Evolutionary conservation across 805 yeast genomes (phyloP).

Genomic region (Wickerhamomyces xylosicus): DNA sequence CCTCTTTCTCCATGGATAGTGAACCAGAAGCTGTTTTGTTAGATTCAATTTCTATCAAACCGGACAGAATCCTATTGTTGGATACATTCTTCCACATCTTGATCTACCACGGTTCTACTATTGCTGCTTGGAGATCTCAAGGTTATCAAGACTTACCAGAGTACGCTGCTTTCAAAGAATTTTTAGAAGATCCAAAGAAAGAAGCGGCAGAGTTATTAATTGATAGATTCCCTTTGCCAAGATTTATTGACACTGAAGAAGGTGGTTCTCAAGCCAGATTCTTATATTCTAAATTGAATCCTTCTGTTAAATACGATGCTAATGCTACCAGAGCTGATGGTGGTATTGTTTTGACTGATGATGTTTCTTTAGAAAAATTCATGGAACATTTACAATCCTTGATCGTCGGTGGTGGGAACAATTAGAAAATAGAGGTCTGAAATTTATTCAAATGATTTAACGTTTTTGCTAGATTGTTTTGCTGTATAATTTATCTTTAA

Average conservation of each 20-base stretch:
- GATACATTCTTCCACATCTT: conserved; percentile 65
- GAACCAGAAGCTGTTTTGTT: conserved; percentile 63
- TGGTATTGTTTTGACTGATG: conserved; percentile 91
- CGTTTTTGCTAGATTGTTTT: no score
- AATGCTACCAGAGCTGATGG: conserved; percentile 27
- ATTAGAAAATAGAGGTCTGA: not conserved
- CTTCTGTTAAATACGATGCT: conserved; percentile 24
- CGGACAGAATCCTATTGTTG: conserved; percentile 43
- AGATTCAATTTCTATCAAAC: conserved; percentile 53
- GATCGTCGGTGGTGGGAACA: conserved; percentile 41
- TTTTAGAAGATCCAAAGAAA: conserved; percentile 48
- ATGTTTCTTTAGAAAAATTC: conserved; percentile 88
- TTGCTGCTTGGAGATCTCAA: conserved; percentile 58
- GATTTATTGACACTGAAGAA: conserved; percentile 65
- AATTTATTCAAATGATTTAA: no score
- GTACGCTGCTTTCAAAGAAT: conserved; percentile 46
- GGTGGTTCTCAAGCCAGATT: conserved; percentile 72
- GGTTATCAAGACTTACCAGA: conserved; percentile 55
- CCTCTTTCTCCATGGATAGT: conserved; percentile 58
- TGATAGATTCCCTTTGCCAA: conserved; percentile 62
- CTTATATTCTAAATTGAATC: conserved; percentile 58
- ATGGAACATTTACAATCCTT: conserved; percentile 91
- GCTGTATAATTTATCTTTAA: no score
- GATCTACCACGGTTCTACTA: conserved; percentile 55
- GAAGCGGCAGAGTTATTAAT: conserved; percentile 57